These are phyloP conservation scores for Sclerotinia spermophila DNA, from an alignment of 2,329 filamentous ascomycete genomes.

Conservation along the genomic window DNA sequence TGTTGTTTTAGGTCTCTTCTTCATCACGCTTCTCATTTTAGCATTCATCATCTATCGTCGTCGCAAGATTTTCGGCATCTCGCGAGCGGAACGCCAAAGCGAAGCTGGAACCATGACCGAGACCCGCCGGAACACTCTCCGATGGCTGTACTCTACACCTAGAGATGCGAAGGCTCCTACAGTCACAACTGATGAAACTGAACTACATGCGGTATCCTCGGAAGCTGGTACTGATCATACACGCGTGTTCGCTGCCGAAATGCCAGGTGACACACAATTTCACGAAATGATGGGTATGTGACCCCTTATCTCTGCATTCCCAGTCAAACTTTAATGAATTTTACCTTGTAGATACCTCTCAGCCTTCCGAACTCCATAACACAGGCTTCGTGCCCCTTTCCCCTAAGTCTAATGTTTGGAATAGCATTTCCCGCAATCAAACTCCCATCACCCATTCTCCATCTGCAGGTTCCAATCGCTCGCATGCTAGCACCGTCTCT, in stretches of 20 bases:
- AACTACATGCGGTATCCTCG: constrained; percentile 16
- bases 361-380: constrained; percentile 26
- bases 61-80: constrained; percentile 32
- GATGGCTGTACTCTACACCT: constrained; percentile 32
- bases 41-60: constrained; percentile 52
- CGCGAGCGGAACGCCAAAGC: constrained; percentile 24
- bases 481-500: constrained; percentile 26
- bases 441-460: constrained; percentile 19
- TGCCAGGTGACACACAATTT: constrained; percentile 33
- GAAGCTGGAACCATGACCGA: constrained; percentile 32
- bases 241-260: constrained; percentile 20
- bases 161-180: constrained; percentile 32
- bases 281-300: constrained; percentile 38
- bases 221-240: constrained; percentile 26
- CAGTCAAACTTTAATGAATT: background rate
- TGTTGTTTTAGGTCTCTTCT: constrained; percentile 56
- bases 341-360: constrained; percentile 29
- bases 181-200: constrained; percentile 33
- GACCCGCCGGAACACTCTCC: constrained; percentile 25
- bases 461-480: constrained; percentile 17
- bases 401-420: constrained; percentile 1
- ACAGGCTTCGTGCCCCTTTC: constrained; percentile 24
- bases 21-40: constrained; percentile 51
- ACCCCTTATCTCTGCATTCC: constrained; percentile 3
- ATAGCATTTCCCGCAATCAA: constrained; percentile 12